Evolutionary conservation across 345 rosid genomes (phyloP), one percentile per base, ranked within the genome.

Genomic region (Aquilaria yunnanensis): DNA sequence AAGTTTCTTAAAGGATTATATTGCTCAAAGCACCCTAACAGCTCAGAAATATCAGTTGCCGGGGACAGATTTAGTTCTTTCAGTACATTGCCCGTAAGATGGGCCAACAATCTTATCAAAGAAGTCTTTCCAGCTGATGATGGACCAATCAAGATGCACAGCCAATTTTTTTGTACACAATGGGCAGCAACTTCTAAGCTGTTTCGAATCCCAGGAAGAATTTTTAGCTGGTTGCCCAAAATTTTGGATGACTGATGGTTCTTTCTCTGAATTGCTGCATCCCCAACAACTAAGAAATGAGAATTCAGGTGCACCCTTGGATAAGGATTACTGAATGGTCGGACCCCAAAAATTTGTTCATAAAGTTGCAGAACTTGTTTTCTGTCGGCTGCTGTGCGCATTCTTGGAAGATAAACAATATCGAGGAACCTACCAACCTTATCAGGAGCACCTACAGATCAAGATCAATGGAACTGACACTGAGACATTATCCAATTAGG

Each of bases 21-120:
- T 68, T 93, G 98, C 85, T 93, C 98, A 75, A 93, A 93, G 81
- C 94, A 81, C 67, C 98, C 98, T 61, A 93, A 90, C 62, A 93
- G 73, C 65, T 93, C 98, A 54, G 97, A 93, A 62, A 89, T 90
- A 74, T 93, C 98, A 56, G 98, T 85, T 13, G 92, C 85, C 63
- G 97, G 76, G 34, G 98, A 90, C 70, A 93, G 96, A 78, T 80
- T 86, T 62, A 93, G 41, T 72, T 93, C 98, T 62, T 88, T 81
- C 41, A 93, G 81, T 32, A 73, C 68, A 60, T 83, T 90, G 56
- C 98, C 97, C 41, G 89, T 81, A 60, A 93, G 87, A 61, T 83
- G 84, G 63, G 96, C 89, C 53, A 93, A 79, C 60, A 86, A 73
- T 73, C 95, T 80, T 72, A 93, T 77, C 82, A 85, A 71, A 9